These are phyloP conservation scores for Penicillium crustosum DNA, from an alignment of 2,329 filamentous ascomycete genomes.

Conservation along the genomic window DNA sequence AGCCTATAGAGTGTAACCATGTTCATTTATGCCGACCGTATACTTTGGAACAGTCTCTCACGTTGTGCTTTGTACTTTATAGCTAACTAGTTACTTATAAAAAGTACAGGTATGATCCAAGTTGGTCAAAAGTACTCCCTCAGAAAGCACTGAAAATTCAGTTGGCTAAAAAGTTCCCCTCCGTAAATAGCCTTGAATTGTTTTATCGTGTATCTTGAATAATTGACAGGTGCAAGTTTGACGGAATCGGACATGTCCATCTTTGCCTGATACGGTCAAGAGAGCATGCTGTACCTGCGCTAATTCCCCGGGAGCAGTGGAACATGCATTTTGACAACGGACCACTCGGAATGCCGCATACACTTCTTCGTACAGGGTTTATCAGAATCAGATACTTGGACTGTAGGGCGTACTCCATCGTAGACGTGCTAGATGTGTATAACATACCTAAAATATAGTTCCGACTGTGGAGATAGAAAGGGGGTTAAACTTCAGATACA, in stretches of 20 bases:
- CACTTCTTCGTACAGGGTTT: background rate
- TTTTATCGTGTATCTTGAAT: background rate
- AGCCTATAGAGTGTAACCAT: background rate
- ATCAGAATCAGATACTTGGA: background rate
- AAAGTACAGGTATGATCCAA: background rate
- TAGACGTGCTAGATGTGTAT: too few relatives aligned
- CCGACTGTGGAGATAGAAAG: background rate
- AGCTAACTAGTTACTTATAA: too few relatives aligned
- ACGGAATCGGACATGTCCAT: conserved; percentile 4
- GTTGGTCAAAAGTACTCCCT: background rate
- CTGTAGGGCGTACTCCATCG: background rate
- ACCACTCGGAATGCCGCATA: conserved; percentile 12
- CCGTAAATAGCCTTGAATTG: background rate
- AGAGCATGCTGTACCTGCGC: conserved; percentile 11
- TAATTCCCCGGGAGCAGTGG: conserved; percentile 9
- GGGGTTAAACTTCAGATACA: background rate
- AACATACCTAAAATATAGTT: background rate
- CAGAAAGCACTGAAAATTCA: background rate
- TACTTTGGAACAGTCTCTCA: background rate
- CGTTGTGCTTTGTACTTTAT: background rate
- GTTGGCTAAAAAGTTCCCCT: background rate
- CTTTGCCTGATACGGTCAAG: conserved; percentile 13
- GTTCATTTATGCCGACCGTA: background rate
- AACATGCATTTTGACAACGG: conserved; percentile 3
- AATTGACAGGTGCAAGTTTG: conserved; percentile 11